Percentiles rank a stretch among this genome's conserved stretches.
Conservation (phyloP, 768 basidiomycete species). For the Mycena pura region DNA sequence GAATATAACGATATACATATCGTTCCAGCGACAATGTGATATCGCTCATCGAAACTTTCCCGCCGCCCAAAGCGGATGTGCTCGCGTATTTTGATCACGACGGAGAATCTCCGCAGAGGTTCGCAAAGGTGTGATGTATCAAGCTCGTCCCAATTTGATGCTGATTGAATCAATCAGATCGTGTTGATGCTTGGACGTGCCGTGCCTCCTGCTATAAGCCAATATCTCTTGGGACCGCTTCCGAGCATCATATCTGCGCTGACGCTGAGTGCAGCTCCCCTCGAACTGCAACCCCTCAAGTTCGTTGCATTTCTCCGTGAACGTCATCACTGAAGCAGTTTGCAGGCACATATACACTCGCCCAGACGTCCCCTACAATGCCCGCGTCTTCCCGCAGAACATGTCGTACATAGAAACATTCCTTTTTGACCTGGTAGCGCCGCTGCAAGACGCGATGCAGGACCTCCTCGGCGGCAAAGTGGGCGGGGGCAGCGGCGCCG, state of each 20-base stretch:
- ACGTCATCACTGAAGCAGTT: background rate
- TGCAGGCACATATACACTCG: constrained; percentile 25
- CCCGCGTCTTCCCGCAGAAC: constrained; percentile 12
- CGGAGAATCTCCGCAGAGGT: constrained; percentile 7
- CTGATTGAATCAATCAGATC: constrained; percentile 6
- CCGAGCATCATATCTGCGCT: constrained; percentile 19
- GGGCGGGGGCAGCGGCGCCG: too few relatives aligned
- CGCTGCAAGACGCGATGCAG: constrained; percentile 16
- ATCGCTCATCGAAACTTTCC: constrained; percentile 21
- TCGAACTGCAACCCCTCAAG: constrained; percentile 17
- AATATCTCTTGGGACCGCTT: constrained; percentile 26
- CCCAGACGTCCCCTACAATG: constrained; percentile 23
- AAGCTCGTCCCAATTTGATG: background rate
- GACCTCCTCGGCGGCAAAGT: constrained; percentile 23
- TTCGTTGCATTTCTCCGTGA: background rate
- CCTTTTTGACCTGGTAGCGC: background rate
- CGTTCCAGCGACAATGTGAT: constrained; percentile 22
- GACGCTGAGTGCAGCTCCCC: background rate
- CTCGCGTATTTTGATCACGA: constrained; percentile 21
- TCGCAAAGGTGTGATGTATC: background rate
- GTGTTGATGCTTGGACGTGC: constrained; percentile 14
- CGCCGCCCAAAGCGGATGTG: constrained; percentile 22
- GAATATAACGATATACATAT: too few relatives aligned
- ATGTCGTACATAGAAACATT: background rate
- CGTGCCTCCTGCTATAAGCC: constrained; percentile 12